Percentiles rank a stretch among this genome's conserved stretches.
phyloP scores from a whole-genome alignment of 2,329 filamentous ascomycete genomes.

The Venturia nashicola region DNA sequence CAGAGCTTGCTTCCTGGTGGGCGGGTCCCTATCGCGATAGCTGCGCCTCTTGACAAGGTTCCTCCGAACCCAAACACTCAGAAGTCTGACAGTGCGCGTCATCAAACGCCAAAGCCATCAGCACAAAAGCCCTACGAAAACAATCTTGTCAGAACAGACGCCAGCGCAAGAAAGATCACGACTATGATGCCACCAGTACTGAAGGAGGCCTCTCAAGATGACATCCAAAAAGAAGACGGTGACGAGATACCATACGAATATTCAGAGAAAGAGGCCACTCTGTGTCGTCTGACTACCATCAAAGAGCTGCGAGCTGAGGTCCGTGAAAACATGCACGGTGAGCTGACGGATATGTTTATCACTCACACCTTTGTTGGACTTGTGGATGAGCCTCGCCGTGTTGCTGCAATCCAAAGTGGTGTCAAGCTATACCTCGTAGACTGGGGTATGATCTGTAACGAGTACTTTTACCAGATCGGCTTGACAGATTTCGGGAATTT shows the following conservation, averaged over 20 bases:
- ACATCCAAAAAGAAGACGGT: slow-evolving; percentile 16
- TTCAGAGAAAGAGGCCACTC: slow-evolving; percentile 54
- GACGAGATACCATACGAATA: slow-evolving; percentile 58
- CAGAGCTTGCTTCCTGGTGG: slow-evolving; percentile 73
- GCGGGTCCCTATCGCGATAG: slow-evolving; percentile 29
- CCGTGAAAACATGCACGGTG: slow-evolving; percentile 68
- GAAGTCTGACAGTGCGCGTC: neutral
- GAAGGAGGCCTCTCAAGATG: slow-evolving; percentile 22
- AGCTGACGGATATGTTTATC: slow-evolving; percentile 75
- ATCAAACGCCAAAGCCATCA: slow-evolving; percentile 13
- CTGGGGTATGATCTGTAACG: slow-evolving; percentile 72
- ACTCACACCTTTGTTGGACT: slow-evolving; percentile 88
- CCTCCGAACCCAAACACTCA: slow-evolving; percentile 14
- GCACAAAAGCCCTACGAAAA: slow-evolving; percentile 60
- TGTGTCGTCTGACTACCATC: slow-evolving; percentile 69
- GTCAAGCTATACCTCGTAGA: slow-evolving; percentile 88
- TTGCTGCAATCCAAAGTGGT: slow-evolving; percentile 87
- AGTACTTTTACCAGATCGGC: slow-evolving; percentile 92
- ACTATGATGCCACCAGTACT: slow-evolving; percentile 66
- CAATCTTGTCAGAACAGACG: slow-evolving; percentile 81
- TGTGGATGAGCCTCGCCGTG: slow-evolving; percentile 72
- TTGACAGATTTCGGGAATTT: slow-evolving; percentile 96
- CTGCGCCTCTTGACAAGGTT: slow-evolving; percentile 11
- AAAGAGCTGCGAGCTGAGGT: slow-evolving; percentile 74
- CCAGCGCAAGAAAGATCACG: slow-evolving; percentile 83